Evolutionary conservation across 139 green algal species (phyloP).

Genomic region (Chlamydomonas asymmetrica): DNA sequence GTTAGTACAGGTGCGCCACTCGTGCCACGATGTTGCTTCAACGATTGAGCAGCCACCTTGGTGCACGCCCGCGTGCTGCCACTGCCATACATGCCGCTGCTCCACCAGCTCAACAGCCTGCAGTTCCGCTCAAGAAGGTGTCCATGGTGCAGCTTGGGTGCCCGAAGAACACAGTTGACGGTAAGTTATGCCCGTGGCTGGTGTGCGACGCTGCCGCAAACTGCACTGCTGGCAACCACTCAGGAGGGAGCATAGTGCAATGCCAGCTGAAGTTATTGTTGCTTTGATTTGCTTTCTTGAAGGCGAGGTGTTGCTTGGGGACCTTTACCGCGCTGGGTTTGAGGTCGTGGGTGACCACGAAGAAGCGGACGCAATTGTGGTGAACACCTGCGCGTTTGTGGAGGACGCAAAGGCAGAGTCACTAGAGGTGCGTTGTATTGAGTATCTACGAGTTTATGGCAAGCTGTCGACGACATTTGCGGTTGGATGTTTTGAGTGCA

Average conservation of each 20-base stretch:
- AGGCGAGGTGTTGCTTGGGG: slow-evolving; percentile 90
- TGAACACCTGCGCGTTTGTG: slow-evolving; percentile 93
- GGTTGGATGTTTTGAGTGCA: no score
- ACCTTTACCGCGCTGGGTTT: slow-evolving; percentile 75
- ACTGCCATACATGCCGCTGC: background rate
- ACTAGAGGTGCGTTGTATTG: slow-evolving; percentile 62
- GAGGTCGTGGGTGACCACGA: slow-evolving; percentile 65
- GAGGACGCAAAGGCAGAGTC: slow-evolving; percentile 89
- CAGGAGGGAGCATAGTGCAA: background rate
- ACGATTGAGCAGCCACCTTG: no score
- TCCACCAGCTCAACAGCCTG: background rate
- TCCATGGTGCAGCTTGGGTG: slow-evolving; percentile 80
- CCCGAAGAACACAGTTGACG: slow-evolving; percentile 90
- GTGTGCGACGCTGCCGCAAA: background rate
- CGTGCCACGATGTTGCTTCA: no score
- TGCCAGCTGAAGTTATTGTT: background rate
- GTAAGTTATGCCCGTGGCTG: slow-evolving; percentile 24
- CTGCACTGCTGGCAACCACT: background rate
- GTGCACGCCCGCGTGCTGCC: no score
- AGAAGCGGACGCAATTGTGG: slow-evolving; percentile 77
- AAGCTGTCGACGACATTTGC: no score
- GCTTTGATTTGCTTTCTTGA: background rate
- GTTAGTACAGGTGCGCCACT: no score
- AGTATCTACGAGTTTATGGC: background rate
- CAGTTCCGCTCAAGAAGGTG: slow-evolving; percentile 46